Evolutionary conservation across 805 yeast species (phyloP), one percentile per base, ranked within the genome.

Genomic region (Cyberlindnera euphorbiiphila): DNA sequence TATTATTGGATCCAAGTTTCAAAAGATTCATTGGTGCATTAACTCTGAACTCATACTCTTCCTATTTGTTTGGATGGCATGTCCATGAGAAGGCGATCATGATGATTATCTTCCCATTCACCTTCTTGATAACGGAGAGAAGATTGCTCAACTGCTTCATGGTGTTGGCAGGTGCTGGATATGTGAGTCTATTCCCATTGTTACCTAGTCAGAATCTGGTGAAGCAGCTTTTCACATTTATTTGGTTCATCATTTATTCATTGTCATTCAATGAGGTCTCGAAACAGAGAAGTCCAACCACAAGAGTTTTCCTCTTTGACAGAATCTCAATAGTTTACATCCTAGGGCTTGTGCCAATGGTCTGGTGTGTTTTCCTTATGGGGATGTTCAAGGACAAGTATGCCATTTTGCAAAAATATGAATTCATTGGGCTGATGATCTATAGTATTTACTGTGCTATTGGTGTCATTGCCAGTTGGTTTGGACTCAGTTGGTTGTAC

Each of bases 1-100:
- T 81, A 6, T 65, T 85, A 21, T 49, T 81, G 22, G 77, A 76
- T 39, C 96, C 96, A 5, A 78, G 79, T 2, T 85, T 72, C 57
- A 78, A 77, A 46, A 70, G 94, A 47, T 93, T 93, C 50, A 59
- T 89, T 13, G 96, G 95, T 0, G 76, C 89, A 1, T 62, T 93
- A 50, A 82, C 96, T 0, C 69, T 91, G 32, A 91, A 98, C 62
- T 98, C 94, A 4, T 86, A 77, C 62, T 80, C 96, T 0, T 84
- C 96, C 3, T 93, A 85, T 55, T 63, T 93, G 33, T 93, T 93
- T 62, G 98, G 99, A 5, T 93, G 98, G 97, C 98, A 93, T 56
- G 98, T 93, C 17, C 98, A 93, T 64, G 98, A 93, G 61, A 93
- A 93, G 70, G 98, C 98, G 0, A 77, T 93, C n/a, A 71, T 93